These are phyloP conservation scores for Kuraishia ogatae DNA, from an alignment of 805 yeast species.

Conservation along the genomic window DNA sequence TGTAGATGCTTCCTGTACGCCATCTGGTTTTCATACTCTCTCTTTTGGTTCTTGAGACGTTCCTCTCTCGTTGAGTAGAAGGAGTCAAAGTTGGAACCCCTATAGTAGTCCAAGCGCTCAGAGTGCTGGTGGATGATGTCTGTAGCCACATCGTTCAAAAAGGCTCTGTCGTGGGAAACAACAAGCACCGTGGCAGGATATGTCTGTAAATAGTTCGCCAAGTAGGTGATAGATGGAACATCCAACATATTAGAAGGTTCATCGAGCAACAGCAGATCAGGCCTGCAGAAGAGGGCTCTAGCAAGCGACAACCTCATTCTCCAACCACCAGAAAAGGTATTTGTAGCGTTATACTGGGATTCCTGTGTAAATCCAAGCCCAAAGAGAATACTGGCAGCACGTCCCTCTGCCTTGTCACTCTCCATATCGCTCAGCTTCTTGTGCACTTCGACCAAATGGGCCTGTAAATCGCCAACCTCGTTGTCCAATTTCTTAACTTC, in stretches of 20 bases:
- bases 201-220: conserved; percentile 81
- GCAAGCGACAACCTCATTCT: conserved; percentile 99
- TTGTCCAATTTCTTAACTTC: conserved; percentile 77
- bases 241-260: conserved; percentile 99
- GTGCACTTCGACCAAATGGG: conserved; percentile 67
- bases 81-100: conserved; percentile 88
- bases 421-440: conserved; percentile 89
- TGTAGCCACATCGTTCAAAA: conserved; percentile 95
- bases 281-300: conserved; percentile 94
- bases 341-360: conserved; percentile 77
- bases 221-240: conserved; percentile 93
- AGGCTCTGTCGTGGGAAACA: conserved; percentile 97
- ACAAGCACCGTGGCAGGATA: conserved; percentile 91
- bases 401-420: conserved; percentile 93
- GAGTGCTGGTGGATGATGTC: conserved; percentile 97
- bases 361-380: conserved; percentile 93
- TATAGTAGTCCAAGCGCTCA: conserved; percentile 90
- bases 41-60: conserved; percentile 82
- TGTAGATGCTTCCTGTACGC: conserved; percentile 91
- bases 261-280: conserved; percentile 86
- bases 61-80: conserved; percentile 93
- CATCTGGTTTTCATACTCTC: conserved; percentile 97
- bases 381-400: conserved; percentile 87
- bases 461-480: conserved; percentile 81
- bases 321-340: conserved; percentile 99